Base-by-base conservation (phyloP, 2,329 filamentous ascomycete species). In the Phialemonium atrogriseum region DNA sequence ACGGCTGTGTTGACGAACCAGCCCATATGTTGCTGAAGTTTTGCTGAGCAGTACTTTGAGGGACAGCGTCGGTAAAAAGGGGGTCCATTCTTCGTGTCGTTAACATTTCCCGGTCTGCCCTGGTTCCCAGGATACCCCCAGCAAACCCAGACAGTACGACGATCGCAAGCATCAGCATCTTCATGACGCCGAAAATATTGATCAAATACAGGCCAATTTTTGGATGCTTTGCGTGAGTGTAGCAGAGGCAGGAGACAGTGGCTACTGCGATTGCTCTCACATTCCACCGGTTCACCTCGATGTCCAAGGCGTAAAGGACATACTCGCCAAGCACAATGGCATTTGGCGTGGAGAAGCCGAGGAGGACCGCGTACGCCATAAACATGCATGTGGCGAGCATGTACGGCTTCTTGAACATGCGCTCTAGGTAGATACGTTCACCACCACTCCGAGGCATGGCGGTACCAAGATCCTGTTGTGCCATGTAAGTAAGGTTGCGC, bases 371-470 rank as follows among this genome's bases (percentile, higher is more conserved):
- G 31, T 70, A 68, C 2, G 64, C 54, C 43, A 67, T 69, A 44
- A 66, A 70, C 54, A 65, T 66, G 36, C 66, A 69, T 7, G 67
- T 73, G 4, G 60, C 66, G 5, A 70, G 53, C 51, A 67, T 73
- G 34, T 55, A 60, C 17, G 70, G 70, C 13, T 56, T 60, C 27
- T 52, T 56, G 45, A 64, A 71, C 21, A 70, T 65, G 22, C 67
- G 64, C 49, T 72, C 67, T 24, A 72, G 60, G 43, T 71, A 71
- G 23, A 69, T 62, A 30, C 66, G 61, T 42, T 70, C 67, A n/a
- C 67, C 66, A 22, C 68, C 67, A 10, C 56, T 60, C 15, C 54
- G 48, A 6, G 64, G 63, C 9, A 68, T 54, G 12, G 59, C 59
- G 4, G 54, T 59, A 21, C 62, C 64, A 7, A 67, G 53, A 32